phyloP scores from a whole-genome alignment of 768 basidiomycete genomes.

The Trametes elegans region DNA sequence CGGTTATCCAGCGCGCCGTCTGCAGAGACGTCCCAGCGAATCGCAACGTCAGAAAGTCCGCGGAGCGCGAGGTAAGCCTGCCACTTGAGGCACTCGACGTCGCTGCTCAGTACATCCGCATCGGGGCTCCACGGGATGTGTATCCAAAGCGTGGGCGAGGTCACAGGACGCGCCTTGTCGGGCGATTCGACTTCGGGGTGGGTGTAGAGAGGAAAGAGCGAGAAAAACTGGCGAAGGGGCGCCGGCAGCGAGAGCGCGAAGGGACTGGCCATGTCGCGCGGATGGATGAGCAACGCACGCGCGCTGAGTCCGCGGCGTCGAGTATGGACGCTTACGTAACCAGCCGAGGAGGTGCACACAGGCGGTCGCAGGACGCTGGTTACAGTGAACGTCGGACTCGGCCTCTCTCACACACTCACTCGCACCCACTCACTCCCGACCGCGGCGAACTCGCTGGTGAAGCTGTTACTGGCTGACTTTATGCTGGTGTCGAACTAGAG shows the following conservation, averaged over 20 bases:
- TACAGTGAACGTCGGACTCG: too few species aligned
- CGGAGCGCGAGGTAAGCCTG: conserved; percentile 79
- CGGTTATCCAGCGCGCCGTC: conserved; percentile 68
- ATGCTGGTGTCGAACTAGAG: neutral
- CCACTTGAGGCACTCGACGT: conserved; percentile 90
- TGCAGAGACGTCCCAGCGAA: conserved; percentile 67
- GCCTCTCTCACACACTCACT: too few species aligned
- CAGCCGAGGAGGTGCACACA: neutral
- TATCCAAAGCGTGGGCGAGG: conserved; percentile 63
- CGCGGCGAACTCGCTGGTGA: neutral
- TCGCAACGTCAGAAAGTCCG: conserved; percentile 45
- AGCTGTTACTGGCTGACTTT: too few species aligned
- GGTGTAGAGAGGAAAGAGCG: conserved; percentile 58
- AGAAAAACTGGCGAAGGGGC: conserved; percentile 49
- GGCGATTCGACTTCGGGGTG: conserved; percentile 41
- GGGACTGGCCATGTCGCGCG: conserved; percentile 10
- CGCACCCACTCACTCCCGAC: too few species aligned
- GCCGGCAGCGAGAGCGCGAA: conserved; percentile 30
- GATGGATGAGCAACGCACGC: too few species aligned
- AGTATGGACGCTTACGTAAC: neutral
- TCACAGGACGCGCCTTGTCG: conserved; percentile 24
- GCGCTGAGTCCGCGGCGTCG: too few species aligned
- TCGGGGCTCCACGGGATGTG: conserved; percentile 41
- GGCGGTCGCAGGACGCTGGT: conserved; percentile 16
- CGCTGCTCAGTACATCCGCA: conserved; percentile 54